These are phyloP conservation scores for Vanrija pseudolonga DNA, from an alignment of 1,284 basidiomycete species.

Conservation along the genomic window DNA sequence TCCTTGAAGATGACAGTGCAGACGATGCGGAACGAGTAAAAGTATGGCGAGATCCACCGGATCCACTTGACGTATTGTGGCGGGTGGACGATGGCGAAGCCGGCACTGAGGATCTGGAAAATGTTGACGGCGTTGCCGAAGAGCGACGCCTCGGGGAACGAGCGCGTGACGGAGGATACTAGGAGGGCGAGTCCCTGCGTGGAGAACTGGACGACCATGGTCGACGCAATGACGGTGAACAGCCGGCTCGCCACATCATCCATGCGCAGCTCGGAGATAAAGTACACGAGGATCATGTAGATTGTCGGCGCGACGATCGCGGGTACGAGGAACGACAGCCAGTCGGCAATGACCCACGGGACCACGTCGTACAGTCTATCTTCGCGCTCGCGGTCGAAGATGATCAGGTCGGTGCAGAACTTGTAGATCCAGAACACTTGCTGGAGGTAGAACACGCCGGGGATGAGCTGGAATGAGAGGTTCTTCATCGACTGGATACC, in stretches of 20 bases:
- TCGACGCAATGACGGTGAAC: constrained; percentile 48
- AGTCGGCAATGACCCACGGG: constrained; percentile 49
- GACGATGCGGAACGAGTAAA: constrained; percentile 46
- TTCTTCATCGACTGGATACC: constrained; percentile 52
- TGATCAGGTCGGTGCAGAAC: constrained; percentile 49
- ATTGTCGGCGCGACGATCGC: constrained; percentile 41
- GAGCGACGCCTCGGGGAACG: constrained; percentile 45
- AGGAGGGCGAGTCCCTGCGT: constrained; percentile 50
- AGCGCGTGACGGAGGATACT: constrained; percentile 43
- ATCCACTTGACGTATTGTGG: constrained; percentile 52
- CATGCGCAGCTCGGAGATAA: constrained; percentile 46
- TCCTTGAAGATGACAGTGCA: constrained; percentile 49
- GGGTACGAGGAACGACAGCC: constrained; percentile 44
- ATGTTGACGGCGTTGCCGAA: constrained; percentile 45
- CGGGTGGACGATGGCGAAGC: constrained; percentile 45
- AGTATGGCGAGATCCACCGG: constrained; percentile 45
- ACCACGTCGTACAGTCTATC: constrained; percentile 39
- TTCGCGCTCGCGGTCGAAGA: constrained; percentile 55
- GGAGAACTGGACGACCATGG: constrained; percentile 49
- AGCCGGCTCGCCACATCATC: constrained; percentile 48
- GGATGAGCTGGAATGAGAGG: constrained; percentile 41
- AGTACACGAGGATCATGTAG: constrained; percentile 47
- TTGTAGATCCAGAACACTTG: constrained; percentile 48
- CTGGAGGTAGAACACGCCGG: constrained; percentile 45
- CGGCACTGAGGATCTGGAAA: constrained; percentile 38